phyloP scores from a whole-genome alignment of 2,329 filamentous ascomycete species.

The Hymenoscyphus scutula region DNA sequence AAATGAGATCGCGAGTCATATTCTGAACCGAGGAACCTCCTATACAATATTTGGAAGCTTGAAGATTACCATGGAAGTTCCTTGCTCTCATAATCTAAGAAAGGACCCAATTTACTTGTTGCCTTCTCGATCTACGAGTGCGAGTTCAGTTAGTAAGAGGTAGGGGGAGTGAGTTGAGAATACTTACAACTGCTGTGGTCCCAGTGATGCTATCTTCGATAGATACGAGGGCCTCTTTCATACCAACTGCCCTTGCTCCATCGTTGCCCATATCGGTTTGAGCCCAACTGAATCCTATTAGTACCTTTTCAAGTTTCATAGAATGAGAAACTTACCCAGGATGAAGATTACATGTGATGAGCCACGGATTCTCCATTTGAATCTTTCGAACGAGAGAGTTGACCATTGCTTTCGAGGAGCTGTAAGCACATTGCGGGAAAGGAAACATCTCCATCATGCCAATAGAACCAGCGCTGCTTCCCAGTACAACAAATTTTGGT shows the following conservation, averaged over 20 bases:
- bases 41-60: no score
- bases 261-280: slow-evolving; percentile 5
- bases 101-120: no score
- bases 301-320: not conserved
- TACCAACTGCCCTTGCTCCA: not conserved
- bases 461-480: slow-evolving; percentile 25
- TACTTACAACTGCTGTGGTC: no score
- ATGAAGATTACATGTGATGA: slow-evolving; percentile 22
- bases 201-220: not conserved
- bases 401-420: slow-evolving; percentile 32
- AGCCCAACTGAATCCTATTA: not conserved
- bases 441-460: slow-evolving; percentile 1
- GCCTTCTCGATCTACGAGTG: no score
- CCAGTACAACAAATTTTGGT: slow-evolving; percentile 37
- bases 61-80: no score
- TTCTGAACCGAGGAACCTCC: no score
- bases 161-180: no score
- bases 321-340: slow-evolving; percentile 11
- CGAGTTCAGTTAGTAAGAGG: no score
- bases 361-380: slow-evolving; percentile 24
- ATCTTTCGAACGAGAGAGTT: slow-evolving; percentile 35
- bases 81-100: no score
- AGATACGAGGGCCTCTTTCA: not conserved
- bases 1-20: no score
- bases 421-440: slow-evolving; percentile 31